phyloP scores from a whole-genome alignment of 305 asterid species.

The Solanum hybrid region DNA sequence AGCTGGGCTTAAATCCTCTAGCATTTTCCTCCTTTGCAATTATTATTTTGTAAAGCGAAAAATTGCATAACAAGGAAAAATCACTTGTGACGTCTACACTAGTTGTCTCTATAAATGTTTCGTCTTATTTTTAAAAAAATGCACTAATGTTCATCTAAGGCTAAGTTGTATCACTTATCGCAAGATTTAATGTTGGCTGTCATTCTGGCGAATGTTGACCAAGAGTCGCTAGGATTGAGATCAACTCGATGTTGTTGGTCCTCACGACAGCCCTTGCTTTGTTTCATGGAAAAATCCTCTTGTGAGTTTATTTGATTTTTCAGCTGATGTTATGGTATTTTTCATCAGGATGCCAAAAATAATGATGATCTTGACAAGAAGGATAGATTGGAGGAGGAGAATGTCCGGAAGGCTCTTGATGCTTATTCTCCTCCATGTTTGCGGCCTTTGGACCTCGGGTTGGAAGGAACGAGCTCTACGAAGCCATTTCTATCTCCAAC shows the following conservation, averaged over 20 bases:
- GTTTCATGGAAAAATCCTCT: background rate
- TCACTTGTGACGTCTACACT: background rate
- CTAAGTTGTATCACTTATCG: background rate
- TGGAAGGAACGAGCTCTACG: slow-evolving; percentile 34
- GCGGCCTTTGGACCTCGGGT: slow-evolving; percentile 41
- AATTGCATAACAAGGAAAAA: background rate
- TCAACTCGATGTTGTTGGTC: background rate
- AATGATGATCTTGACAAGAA: slow-evolving; percentile 67
- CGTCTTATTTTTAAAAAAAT: background rate
- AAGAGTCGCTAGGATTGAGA: background rate
- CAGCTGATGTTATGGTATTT: background rate
- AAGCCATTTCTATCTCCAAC: slow-evolving; percentile 5
- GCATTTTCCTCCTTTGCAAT: background rate
- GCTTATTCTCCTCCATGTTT: slow-evolving; percentile 87
- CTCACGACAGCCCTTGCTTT: background rate
- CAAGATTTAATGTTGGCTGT: background rate
- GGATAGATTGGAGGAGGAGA: slow-evolving; percentile 40
- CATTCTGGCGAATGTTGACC: background rate
- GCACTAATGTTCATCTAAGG: background rate
- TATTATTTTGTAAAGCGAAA: background rate
- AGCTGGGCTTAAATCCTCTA: background rate
- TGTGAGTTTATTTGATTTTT: background rate
- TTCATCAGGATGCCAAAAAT: slow-evolving; percentile 66
- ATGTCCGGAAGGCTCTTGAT: slow-evolving; percentile 42
- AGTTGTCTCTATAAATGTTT: background rate